Evolutionary conservation across 257 asterid genomes (phyloP), one percentile per base, ranked within the genome.

Genomic region (Capsicum chinense): DNA sequence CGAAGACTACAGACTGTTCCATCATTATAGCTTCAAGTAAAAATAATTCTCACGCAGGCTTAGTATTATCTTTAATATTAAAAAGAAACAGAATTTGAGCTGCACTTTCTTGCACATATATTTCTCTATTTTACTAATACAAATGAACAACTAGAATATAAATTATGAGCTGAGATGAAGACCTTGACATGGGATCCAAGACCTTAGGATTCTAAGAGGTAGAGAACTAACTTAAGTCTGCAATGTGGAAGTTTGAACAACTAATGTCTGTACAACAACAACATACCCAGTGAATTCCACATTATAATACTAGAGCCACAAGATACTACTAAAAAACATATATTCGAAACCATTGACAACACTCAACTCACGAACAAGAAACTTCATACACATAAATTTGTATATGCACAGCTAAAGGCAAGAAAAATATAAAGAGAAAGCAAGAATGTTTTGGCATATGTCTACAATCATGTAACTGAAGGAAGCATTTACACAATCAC

Each of bases 61-160:
- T 74, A 21, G 19, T 50, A 50, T 21, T 21, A 50, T 74, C 62
- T 21, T 74, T 74, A 74, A 21, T 3, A 7, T 74, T 21, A 21
- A 0, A 50, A 73, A 71, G 42, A 48, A 19, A 21, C 21, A 74
- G 59, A 50, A 50, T 19, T 50, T 10, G 7, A 74, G 81, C 21
- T 74, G 81, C 44, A 21, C 44, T 74, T 74, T 74, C 13, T 74
- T 74, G 19, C 42, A 11, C 81, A 21, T 56, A 69, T 44, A 26
- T 26, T 26, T 26, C 33, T 26, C 33, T 26, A 26, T 26, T 26
- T 26, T 26, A 26, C 33, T 26, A 26, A 26, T 26, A 26, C 33
- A 26, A 26, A 26, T 26, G 33, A 26, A 26, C 2, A 26, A 26
- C 33, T 26, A 26, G 33, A 26, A 26, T 26, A 26, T 26, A 26